phyloP scores from a whole-genome alignment of 192 early-diverging fungal species.

The Tieghemiomyces parasiticus region DNA sequence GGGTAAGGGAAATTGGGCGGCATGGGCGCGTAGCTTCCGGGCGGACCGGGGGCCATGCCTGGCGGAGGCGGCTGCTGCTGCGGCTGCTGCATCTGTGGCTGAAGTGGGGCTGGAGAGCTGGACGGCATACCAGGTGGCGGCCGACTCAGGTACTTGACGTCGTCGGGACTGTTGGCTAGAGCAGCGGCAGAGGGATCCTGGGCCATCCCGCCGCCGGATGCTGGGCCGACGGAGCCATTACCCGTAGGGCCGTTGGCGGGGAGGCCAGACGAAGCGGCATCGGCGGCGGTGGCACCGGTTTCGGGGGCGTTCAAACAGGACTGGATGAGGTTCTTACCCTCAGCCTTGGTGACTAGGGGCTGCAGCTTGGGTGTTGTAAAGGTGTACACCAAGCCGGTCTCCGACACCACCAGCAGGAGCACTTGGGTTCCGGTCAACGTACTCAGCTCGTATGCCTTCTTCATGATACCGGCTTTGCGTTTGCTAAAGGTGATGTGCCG shows the following conservation, averaged over 20 bases:
- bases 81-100: neutral
- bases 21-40: neutral
- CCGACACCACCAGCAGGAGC: slow-evolving; percentile 80
- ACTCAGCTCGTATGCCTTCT: slow-evolving; percentile 91
- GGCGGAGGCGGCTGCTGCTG: neutral
- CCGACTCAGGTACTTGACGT: neutral
- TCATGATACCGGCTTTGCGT: slow-evolving; percentile 95
- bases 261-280: neutral
- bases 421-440: slow-evolving; percentile 93
- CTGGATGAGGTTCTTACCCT: slow-evolving; percentile 89
- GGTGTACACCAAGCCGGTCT: slow-evolving; percentile 90
- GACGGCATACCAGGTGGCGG: neutral
- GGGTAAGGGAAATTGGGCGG: neutral
- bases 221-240: neutral
- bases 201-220: neutral
- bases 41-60: neutral
- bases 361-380: slow-evolving; percentile 90
- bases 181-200: neutral
- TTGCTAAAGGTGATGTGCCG: slow-evolving; percentile 93
- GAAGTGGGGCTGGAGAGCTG: neutral
- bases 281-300: slow-evolving; percentile 19
- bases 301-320: slow-evolving; percentile 84
- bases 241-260: neutral
- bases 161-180: neutral
- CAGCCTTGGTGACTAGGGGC: slow-evolving; percentile 78